Evolutionary conservation across 108 stramenopile genomes (phyloP), one percentile per base, ranked within the genome.

Genomic region (Skeletonema potamos): DNA sequence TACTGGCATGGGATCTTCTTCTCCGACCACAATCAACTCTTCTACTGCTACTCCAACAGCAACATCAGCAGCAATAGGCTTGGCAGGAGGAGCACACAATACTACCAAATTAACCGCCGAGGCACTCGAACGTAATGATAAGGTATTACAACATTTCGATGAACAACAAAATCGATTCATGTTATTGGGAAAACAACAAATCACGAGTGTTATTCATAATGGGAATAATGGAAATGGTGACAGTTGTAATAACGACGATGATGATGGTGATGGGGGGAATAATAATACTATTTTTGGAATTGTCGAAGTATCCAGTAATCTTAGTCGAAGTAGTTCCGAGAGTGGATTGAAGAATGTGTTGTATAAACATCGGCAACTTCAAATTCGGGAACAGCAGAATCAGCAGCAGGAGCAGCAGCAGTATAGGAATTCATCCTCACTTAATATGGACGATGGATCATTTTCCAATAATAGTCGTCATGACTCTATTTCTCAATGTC

Each of bases 251-350:
- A 36, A 33, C 61, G 20, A 22, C 34, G 4, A 30, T 56, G 13
- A 41, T 27, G 34, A 33, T 27, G 37, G 67, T 37, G 18, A 30
- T 27, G 29, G 59, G 13, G 11, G 2, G 1, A 36, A 62, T 30
- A 32, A 29, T 30, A 32, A 13, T 43, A 11, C 26, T 58, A 26
- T 44, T 27, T 24, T 43, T 26, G 60, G 44, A 37, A 62, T 54
- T 18, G 22, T 44, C 2, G 60, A 71, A 61, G 60, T 54, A 2
- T 62, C 70, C 8, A 39, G 39, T 17, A 71, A 41, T 24, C 28
- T 71, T n/a, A 71, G 70, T 30, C 27, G 70, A 32, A 71, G 70
- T 24, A 54, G 48, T 18, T 62, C 60, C 22, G 70, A 71, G 27
- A 71, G 60, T 54, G 70, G 70, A 4, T 8, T 58, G 10, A 69